Evolutionary conservation across 2,329 filamentous ascomycete species (phyloP).

Genomic region (Diplodia intermedia): DNA sequence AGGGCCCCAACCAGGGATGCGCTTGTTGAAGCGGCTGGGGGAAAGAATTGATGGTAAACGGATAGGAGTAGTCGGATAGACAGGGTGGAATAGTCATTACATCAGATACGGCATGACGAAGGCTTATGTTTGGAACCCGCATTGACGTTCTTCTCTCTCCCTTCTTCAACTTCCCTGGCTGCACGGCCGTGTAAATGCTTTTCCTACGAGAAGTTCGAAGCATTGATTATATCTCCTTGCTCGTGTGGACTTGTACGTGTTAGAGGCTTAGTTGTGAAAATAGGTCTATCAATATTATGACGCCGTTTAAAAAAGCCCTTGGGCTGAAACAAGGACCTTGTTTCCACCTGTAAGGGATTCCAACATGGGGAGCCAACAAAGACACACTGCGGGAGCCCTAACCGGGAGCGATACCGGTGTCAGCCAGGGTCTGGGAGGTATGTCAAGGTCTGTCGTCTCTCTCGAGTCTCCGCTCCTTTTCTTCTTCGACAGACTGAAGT

Average conservation of each 20-base stretch:
- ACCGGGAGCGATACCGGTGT: too few relatives aligned
- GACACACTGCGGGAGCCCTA: too few relatives aligned
- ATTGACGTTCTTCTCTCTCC: conserved; percentile 8
- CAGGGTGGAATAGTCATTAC: conserved; percentile 17
- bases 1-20: conserved; percentile 86
- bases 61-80: conserved; percentile 23
- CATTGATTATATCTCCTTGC: not conserved
- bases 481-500: too few relatives aligned
- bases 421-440: too few relatives aligned
- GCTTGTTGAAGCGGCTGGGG: conserved; percentile 69
- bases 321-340: not conserved
- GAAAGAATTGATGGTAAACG: conserved; percentile 9
- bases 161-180: not conserved
- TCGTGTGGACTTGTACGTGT: not conserved
- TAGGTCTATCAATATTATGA: not conserved
- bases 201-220: not conserved
- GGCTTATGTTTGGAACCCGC: conserved; percentile 17
- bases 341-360: not conserved
- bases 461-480: too few relatives aligned
- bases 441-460: too few relatives aligned
- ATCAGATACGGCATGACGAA: conserved; percentile 26
- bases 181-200: conserved; percentile 21
- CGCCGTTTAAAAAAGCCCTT: not conserved
- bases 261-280: not conserved
- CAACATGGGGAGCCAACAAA: too few relatives aligned